Evolutionary conservation across 2,329 filamentous ascomycete species (phyloP).

Genomic region (Colletotrichum tropicicola): DNA sequence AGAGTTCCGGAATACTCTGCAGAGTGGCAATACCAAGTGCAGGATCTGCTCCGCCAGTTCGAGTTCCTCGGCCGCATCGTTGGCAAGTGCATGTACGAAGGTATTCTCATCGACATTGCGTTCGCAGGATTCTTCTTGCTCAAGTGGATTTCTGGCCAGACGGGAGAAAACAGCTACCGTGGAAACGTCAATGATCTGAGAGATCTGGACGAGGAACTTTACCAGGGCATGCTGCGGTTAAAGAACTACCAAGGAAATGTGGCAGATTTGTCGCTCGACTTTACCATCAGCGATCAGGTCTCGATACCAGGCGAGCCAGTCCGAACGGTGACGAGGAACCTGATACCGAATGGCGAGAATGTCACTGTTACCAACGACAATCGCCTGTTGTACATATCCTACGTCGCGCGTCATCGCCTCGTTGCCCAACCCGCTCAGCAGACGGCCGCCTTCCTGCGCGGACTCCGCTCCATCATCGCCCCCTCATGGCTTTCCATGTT

Average conservation of each 20-base stretch:
- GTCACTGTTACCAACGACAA: constrained; percentile 90
- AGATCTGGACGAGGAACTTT: constrained; percentile 90
- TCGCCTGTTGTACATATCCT: constrained; percentile 91
- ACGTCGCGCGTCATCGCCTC: constrained; percentile 87
- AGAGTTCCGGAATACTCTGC: constrained; percentile 62
- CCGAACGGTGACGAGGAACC: constrained; percentile 75
- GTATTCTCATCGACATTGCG: constrained; percentile 89
- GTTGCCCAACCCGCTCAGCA: constrained; percentile 82
- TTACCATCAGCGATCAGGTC: constrained; percentile 82
- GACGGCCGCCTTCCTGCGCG: constrained; percentile 86
- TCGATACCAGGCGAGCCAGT: constrained; percentile 55
- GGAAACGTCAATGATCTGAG: constrained; percentile 95
- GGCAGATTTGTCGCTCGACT: constrained; percentile 83
- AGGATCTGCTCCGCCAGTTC: constrained; percentile 75
- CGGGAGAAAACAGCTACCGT: constrained; percentile 78
- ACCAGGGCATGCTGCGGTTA: constrained; percentile 82
- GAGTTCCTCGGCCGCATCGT: constrained; percentile 94
- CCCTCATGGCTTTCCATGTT: constrained; percentile 98
- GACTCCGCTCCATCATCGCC: constrained; percentile 87
- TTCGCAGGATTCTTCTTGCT: constrained; percentile 97
- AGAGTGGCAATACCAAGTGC: constrained; percentile 66
- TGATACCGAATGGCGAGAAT: constrained; percentile 80
- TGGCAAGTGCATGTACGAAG: constrained; percentile 97
- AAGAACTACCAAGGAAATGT: constrained; percentile 90
- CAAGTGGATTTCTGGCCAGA: constrained; percentile 82